Evolutionary conservation across 129 eudicot species (phyloP).

Genomic region (Helianthus annuus): DNA sequence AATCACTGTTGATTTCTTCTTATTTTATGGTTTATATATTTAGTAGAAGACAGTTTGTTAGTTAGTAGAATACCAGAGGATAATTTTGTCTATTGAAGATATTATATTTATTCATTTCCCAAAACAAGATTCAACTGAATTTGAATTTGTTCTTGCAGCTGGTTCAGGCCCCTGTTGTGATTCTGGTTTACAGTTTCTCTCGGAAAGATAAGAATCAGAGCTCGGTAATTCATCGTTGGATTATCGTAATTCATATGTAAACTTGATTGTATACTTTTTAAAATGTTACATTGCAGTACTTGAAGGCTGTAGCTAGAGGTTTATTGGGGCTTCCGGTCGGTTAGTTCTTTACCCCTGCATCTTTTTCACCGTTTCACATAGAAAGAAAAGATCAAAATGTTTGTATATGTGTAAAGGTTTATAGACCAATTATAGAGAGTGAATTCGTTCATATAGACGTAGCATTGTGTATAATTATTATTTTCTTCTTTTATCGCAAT

Average conservation of each 20-base stretch:
- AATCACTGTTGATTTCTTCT: neutral
- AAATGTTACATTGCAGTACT: conserved; percentile 53
- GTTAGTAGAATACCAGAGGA: too few relatives aligned
- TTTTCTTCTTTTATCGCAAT: neutral
- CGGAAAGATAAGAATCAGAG: conserved; percentile 48
- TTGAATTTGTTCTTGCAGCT: conserved; percentile 45
- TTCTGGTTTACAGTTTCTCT: conserved; percentile 49
- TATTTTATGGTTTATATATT: too few relatives aligned
- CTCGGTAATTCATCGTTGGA: conserved; percentile 47
- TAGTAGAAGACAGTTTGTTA: too few relatives aligned
- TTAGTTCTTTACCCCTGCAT: conserved; percentile 38
- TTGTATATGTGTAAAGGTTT: neutral
- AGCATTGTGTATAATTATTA: neutral
- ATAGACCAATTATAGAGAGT: neutral
- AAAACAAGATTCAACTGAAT: neutral
- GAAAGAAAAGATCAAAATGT: neutral
- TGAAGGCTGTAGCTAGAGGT: conserved; percentile 80
- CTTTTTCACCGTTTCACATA: neutral
- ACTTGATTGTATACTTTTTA: neutral
- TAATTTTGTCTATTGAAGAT: too few relatives aligned
- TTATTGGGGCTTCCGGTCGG: conserved; percentile 70
- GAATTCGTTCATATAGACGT: neutral
- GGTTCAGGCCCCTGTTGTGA: conserved; percentile 55
- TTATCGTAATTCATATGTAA: neutral
- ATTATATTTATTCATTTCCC: neutral